Conservation (phyloP, 192 early-diverging fungal genomes). For the Dissophora ornata region DNA sequence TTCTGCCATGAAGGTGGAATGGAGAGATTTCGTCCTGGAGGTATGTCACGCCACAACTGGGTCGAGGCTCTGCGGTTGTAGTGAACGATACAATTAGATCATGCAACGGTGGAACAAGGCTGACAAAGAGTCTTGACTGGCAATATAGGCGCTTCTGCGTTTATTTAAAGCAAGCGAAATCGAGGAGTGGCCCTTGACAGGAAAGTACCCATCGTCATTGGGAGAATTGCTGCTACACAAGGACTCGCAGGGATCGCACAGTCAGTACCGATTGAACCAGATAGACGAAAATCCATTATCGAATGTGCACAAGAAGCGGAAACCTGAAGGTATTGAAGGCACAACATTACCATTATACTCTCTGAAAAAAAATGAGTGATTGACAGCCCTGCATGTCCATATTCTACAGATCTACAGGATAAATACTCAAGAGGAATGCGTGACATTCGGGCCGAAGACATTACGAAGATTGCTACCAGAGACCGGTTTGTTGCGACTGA, state of each 20-base stretch:
- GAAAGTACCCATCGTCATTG: conserved; percentile 53
- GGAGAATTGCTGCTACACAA: conserved; percentile 52
- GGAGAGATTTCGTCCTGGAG: conserved; percentile 55
- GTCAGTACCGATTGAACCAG: conserved; percentile 56
- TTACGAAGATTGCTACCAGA: conserved; percentile 20
- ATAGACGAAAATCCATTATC: conserved; percentile 58
- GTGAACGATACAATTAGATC: too few species aligned
- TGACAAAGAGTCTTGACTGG: too few species aligned
- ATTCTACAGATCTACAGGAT: conserved; percentile 16
- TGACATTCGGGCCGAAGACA: conserved; percentile 36
- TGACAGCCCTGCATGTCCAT: neutral
- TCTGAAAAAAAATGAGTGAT: too few species aligned
- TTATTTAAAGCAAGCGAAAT: conserved; percentile 45
- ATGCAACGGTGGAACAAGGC: too few species aligned
- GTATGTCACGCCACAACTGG: too few species aligned
- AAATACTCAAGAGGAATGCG: conserved; percentile 20
- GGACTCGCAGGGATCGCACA: conserved; percentile 57
- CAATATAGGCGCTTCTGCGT: conserved; percentile 53
- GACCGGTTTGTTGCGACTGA: conserved; percentile 29
- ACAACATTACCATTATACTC: too few species aligned
- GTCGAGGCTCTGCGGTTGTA: too few species aligned
- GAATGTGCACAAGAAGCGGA: conserved; percentile 19
- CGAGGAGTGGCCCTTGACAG: conserved; percentile 55
- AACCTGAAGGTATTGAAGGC: conserved; percentile 29
- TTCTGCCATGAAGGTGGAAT: conserved; percentile 46